Evolutionary conservation across 2,329 filamentous ascomycete genomes (phyloP).

Genomic region (Hypoxylon sp.): DNA sequence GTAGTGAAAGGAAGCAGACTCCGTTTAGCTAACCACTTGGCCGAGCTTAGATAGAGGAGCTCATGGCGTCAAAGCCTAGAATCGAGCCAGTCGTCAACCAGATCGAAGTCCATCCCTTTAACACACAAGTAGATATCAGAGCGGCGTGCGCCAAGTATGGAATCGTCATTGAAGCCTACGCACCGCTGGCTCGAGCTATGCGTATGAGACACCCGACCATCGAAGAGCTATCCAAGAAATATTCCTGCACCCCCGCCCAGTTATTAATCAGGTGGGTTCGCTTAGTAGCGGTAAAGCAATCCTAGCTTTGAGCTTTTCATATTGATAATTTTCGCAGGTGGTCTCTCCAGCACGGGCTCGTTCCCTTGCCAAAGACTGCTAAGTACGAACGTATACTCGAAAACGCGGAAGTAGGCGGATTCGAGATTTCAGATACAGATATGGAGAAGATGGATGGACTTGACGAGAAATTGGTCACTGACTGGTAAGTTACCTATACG

Average conservation of each 20-base stretch:
- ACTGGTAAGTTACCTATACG: slow-evolving; percentile 66
- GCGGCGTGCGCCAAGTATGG: slow-evolving; percentile 74
- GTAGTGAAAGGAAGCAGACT: background rate
- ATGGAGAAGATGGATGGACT: slow-evolving; percentile 74
- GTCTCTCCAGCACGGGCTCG: slow-evolving; percentile 81
- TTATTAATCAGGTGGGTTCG: slow-evolving; percentile 71
- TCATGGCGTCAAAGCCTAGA: slow-evolving; percentile 73
- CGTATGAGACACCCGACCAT: slow-evolving; percentile 79
- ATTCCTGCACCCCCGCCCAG: slow-evolving; percentile 79
- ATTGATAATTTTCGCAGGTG: slow-evolving; percentile 64
- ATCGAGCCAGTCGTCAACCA: slow-evolving; percentile 81
- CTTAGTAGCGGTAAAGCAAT: background rate
- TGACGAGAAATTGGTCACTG: slow-evolving; percentile 81
- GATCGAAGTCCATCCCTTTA: slow-evolving; percentile 87
- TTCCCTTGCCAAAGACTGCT: slow-evolving; percentile 81
- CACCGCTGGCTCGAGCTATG: slow-evolving; percentile 79
- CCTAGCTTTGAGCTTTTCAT: background rate
- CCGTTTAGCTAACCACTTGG: slow-evolving; percentile 11
- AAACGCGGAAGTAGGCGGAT: slow-evolving; percentile 73
- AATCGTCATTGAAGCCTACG: slow-evolving; percentile 84
- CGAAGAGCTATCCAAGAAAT: slow-evolving; percentile 73
- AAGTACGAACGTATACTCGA: slow-evolving; percentile 73
- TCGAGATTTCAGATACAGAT: slow-evolving; percentile 75
- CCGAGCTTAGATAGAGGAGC: slow-evolving; percentile 72
- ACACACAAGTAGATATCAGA: slow-evolving; percentile 78